Evolutionary conservation across 2,329 filamentous ascomycete genomes (phyloP), one percentile per base, ranked within the genome.

Genomic region (Scedosporium dehoogii): DNA sequence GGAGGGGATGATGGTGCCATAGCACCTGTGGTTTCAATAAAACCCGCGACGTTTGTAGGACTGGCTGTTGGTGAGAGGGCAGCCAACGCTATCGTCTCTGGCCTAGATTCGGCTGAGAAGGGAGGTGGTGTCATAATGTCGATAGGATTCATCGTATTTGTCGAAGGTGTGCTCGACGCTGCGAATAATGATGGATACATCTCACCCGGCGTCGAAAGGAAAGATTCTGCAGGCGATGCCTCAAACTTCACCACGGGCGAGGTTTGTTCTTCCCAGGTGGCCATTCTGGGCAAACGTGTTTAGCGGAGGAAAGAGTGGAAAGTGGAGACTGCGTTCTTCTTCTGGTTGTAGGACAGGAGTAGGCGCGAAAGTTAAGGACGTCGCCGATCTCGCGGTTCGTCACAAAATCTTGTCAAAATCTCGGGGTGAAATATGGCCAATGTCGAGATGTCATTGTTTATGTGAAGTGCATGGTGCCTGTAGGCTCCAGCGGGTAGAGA

Each of bases 201-300:
- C 64, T 82, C 78, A 65, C 77, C 75, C 2, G 81, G 79, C 1
- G 76, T 73, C 2, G 82, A 83, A 44, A 83, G 70, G 55, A 82
- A 75, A 4, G 81, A 83, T 71, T 84, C 82, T 70, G 78, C 73
- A 2, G 81, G 81, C 48, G 81, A 84, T 63, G 75, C 69, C 72
- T 84, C 80, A 66, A 82, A 76, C 72, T 84, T 83, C 71, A 80
- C 70, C 64, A 74, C 69, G 44, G 79, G 76, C 7, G 46, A 60
- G 27, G n/a, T 6, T 33, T 60, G 41, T 29, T 38, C 59, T 18
- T 60, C 46, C 59, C 48, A 42, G 42, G 46, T 21, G 27, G 55
- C 14, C 44, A 58, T 63, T 38, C 29, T 58, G 58, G 60, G 44
- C 46, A 62, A 48, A 58, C 64, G 57, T 27, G 42, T 63, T 67